Conservation (phyloP, 164 flowering plant species). For the Piper betle region DNA sequence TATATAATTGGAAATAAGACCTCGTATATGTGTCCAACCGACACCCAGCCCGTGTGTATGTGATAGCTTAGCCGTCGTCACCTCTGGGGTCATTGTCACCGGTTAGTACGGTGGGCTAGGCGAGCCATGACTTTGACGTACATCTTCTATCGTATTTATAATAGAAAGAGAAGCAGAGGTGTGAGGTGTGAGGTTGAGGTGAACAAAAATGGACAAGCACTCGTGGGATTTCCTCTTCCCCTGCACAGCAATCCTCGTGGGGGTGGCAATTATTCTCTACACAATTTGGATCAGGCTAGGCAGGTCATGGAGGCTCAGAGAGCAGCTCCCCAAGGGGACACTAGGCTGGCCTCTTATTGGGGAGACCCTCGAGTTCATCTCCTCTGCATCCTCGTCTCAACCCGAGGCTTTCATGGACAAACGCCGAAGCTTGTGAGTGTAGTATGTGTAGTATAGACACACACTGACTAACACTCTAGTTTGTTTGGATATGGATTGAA, state of each 20-base stretch:
- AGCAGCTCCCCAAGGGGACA: conserved; percentile 47
- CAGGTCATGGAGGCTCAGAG: not conserved
- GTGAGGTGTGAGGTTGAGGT: not conserved
- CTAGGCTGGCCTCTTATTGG: conserved; percentile 87
- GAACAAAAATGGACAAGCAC: conserved; percentile 13
- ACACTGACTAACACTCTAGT: not conserved
- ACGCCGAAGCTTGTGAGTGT: conserved; percentile 62
- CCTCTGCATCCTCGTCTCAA: conserved; percentile 62
- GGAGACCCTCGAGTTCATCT: conserved; percentile 79
- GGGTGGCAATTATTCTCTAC: conserved; percentile 17
- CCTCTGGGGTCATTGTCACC: too few species aligned
- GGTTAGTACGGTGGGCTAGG: too few species aligned
- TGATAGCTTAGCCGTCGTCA: too few species aligned
- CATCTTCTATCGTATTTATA: not conserved
- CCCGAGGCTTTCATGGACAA: conserved; percentile 87
- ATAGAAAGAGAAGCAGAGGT: conserved; percentile 1
- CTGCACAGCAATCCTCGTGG: conserved; percentile 11
- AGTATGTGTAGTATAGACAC: not conserved
- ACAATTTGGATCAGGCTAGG: conserved; percentile 11
- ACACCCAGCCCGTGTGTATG: too few species aligned
- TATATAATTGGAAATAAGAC: too few species aligned
- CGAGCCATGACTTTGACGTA: not conserved
- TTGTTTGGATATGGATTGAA: not conserved
- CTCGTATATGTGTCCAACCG: too few species aligned
- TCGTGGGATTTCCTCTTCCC: conserved; percentile 14